Percentiles rank a stretch among this genome's conserved stretches.
phyloP scores from a whole-genome alignment of 83 land plant species.

The Picea abies region DNA sequence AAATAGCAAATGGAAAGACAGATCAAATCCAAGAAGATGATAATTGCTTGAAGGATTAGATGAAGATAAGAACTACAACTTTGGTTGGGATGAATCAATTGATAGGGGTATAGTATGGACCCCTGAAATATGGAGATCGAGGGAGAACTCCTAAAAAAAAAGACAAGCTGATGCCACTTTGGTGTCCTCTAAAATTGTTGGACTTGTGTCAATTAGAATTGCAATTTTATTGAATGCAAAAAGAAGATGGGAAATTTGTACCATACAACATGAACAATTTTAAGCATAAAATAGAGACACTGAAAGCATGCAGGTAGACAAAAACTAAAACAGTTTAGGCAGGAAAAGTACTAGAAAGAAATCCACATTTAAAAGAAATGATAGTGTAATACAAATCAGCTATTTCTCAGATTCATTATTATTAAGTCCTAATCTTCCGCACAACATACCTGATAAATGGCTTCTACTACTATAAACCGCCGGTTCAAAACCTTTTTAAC shows the following conservation, averaged over 20 bases:
- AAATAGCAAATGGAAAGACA: neutral
- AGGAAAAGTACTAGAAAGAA: neutral
- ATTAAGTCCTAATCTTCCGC: neutral
- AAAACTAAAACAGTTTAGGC: neutral
- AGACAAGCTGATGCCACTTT: no score
- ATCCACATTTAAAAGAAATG: neutral
- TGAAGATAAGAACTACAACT: neutral
- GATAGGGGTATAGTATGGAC: neutral
- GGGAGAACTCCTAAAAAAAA: neutral
- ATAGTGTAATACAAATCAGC: neutral
- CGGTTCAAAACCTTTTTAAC: slow-evolving; percentile 71
- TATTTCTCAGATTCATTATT: neutral
- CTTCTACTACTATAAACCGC: slow-evolving; percentile 95
- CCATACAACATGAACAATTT: neutral
- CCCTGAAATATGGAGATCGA: neutral
- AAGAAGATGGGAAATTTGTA: neutral
- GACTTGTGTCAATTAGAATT: neutral
- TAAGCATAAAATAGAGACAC: neutral
- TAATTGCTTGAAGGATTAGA: neutral
- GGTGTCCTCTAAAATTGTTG: neutral
- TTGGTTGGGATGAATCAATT: neutral
- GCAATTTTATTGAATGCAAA: neutral
- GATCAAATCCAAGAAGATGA: neutral
- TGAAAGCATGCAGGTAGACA: neutral
- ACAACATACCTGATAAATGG: slow-evolving; percentile 85